Conservation (phyloP, 345 rosid genomes). For the Hypericum perforatum region DNA sequence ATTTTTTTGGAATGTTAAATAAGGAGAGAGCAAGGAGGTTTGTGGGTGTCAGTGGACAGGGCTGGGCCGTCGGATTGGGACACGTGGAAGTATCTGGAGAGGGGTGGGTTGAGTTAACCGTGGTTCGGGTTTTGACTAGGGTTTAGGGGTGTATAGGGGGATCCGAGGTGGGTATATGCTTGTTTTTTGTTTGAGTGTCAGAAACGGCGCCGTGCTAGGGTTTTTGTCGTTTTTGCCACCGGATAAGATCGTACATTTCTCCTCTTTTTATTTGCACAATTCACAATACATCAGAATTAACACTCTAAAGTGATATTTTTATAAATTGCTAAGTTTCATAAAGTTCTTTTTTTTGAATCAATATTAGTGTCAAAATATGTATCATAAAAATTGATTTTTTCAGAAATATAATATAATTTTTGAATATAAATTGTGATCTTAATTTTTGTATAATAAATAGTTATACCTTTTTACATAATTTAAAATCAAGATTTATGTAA, state of each 20-base stretch:
- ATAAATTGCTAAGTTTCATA: no score
- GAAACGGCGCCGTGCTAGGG: constrained; percentile 7
- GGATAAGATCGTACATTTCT: neutral
- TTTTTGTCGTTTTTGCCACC: constrained; percentile 11
- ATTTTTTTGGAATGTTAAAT: constrained; percentile 14
- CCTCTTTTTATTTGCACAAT: no score
- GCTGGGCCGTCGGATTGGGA: constrained; percentile 10
- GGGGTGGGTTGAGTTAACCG: constrained; percentile 1
- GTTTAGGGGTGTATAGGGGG: constrained; percentile 18
- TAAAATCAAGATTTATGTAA: no score
- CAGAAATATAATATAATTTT: no score
- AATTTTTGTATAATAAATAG: no score
- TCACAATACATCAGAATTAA: no score
- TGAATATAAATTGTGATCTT: no score
- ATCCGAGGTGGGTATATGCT: neutral
- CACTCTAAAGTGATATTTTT: no score
- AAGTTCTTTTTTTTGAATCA: no score
- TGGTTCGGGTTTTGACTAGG: constrained; percentile 21
- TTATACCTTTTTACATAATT: no score
- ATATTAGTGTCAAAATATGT: no score
- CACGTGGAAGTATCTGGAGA: constrained; percentile 36
- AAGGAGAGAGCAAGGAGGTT: constrained; percentile 18
- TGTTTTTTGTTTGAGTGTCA: neutral
- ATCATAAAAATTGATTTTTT: no score
- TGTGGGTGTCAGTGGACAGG: constrained; percentile 1